Conservation (phyloP, 306 rosid species). For the Begonia masoniana region DNA sequence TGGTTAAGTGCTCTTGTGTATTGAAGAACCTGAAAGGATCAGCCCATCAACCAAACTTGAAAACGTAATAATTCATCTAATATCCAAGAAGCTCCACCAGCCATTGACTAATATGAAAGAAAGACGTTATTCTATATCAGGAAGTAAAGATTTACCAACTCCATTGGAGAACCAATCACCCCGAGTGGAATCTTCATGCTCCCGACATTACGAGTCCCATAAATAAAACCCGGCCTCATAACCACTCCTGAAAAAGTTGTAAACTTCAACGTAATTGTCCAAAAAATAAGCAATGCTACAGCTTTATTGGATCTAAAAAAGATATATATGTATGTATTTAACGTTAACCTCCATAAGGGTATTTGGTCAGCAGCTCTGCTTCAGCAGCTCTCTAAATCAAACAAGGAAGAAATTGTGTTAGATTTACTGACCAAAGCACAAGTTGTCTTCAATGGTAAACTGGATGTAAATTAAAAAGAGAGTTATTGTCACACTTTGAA, state of each 20-base stretch:
- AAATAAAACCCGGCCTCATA: conserved; percentile 89
- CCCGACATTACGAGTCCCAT: conserved; percentile 86
- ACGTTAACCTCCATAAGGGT: conserved; percentile 70
- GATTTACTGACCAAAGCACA: conserved; percentile 3
- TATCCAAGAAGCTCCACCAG: too few species aligned
- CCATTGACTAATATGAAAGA: too few species aligned
- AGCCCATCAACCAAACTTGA: too few species aligned
- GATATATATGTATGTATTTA: background rate
- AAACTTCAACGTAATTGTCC: background rate
- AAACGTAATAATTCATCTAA: too few species aligned
- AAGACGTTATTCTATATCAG: too few species aligned
- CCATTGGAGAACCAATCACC: conserved; percentile 73
- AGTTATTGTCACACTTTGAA: too few species aligned
- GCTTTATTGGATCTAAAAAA: too few species aligned
- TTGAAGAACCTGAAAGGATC: conserved; percentile 48
- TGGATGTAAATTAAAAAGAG: too few species aligned
- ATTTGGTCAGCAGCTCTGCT: conserved; percentile 58
- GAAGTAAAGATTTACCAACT: conserved; percentile 42
- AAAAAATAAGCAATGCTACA: too few species aligned
- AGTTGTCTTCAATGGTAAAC: background rate
- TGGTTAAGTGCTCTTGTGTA: conserved; percentile 48
- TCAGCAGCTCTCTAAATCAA: conserved; percentile 78
- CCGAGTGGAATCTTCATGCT: conserved; percentile 75
- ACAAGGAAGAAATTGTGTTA: conserved; percentile 13
- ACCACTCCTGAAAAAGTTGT: conserved; percentile 64